phyloP scores from a whole-genome alignment of 495 filamentous ascomycete genomes.

The Astrothelium macrocarpum region DNA sequence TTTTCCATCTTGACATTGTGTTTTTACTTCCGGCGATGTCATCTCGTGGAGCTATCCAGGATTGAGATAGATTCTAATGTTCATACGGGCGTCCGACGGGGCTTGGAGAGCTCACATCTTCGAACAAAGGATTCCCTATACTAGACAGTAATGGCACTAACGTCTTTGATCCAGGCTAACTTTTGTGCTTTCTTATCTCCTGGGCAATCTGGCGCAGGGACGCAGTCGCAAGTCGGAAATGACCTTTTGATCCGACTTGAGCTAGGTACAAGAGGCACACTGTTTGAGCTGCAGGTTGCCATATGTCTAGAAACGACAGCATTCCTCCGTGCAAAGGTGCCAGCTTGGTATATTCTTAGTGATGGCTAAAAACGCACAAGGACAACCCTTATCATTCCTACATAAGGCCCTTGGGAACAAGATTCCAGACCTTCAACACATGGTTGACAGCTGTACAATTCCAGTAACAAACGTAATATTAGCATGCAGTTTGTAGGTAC shows the following conservation, averaged over 20 bases:
- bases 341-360: background rate
- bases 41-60: background rate
- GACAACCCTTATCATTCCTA: too few relatives aligned
- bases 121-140: constrained; percentile 1
- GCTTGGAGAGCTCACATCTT: background rate
- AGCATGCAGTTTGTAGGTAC: too few relatives aligned
- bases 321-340: background rate
- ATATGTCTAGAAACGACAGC: constrained; percentile 3
- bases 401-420: too few relatives aligned
- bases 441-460: too few relatives aligned
- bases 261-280: too few relatives aligned
- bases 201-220: background rate
- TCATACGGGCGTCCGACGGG: background rate
- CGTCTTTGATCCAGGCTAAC: background rate
- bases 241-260: too few relatives aligned
- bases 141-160: background rate
- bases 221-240: background rate
- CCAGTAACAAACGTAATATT: too few relatives aligned
- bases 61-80: constrained; percentile 1
- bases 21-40: background rate
- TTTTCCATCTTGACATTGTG: background rate
- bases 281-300: background rate
- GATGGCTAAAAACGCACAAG: too few relatives aligned
- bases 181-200: background rate
- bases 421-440: too few relatives aligned